Evolutionary conservation across 169 alveolate genomes (phyloP).

Genomic region (Haemoproteus tartakovskyi): DNA sequence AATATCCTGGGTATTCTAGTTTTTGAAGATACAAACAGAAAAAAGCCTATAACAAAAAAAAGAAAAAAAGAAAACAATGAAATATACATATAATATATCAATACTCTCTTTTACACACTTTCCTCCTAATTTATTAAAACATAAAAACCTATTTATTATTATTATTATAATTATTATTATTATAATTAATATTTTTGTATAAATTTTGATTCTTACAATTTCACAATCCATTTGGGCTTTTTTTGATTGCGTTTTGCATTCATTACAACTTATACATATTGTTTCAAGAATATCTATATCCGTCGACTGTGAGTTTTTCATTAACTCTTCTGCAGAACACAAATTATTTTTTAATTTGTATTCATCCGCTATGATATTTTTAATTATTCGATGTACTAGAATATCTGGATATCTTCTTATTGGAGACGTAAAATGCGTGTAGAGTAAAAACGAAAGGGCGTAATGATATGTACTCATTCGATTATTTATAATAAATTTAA

Average conservation of each 20-base stretch:
- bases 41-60: constrained; percentile 36
- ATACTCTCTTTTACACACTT: too few relatives aligned
- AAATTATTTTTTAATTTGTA: constrained; percentile 2
- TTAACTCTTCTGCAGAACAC: constrained; percentile 32
- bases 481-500: constrained; percentile 35
- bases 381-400: constrained; percentile 83
- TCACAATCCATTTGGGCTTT: constrained; percentile 64
- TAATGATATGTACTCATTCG: constrained; percentile 77
- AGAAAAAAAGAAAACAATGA: background rate
- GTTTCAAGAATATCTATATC: constrained; percentile 41
- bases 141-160: too few relatives aligned
- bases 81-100: too few relatives aligned
- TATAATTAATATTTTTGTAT: too few relatives aligned
- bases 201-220: constrained; percentile 39
- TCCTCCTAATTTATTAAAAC: too few relatives aligned
- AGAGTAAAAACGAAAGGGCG: constrained; percentile 81
- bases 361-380: constrained; percentile 77
- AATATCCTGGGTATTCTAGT: constrained; percentile 31
- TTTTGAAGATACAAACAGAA: constrained; percentile 58
- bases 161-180: too few relatives aligned
- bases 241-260: constrained; percentile 49
- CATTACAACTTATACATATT: constrained; percentile 38
- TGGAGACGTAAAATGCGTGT: constrained; percentile 90
- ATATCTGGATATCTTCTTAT: constrained; percentile 88
- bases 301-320: constrained; percentile 4